phyloP scores from a whole-genome alignment of 176 grass and related monocot genomes.

The Oryza brachyantha region DNA sequence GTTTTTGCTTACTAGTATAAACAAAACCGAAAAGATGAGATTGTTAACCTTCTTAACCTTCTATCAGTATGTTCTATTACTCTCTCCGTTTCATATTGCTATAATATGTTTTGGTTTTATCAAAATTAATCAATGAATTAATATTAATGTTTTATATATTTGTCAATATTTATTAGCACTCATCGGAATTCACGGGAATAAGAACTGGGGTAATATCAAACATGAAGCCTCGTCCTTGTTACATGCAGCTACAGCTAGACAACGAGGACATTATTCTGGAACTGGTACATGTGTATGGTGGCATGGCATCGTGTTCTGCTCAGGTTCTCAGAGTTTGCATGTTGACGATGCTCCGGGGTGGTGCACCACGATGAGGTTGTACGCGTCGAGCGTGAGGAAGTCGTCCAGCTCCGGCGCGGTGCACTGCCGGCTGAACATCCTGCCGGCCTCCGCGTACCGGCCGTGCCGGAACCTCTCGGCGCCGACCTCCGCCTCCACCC shows the following conservation, averaged over 20 bases:
- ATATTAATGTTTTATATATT: too few species aligned
- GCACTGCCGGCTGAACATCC: constrained; percentile 75
- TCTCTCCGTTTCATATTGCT: too few species aligned
- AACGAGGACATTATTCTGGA: constrained; percentile 1
- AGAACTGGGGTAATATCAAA: background rate
- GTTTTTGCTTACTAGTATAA: too few species aligned
- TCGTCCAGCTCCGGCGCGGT: constrained; percentile 67
- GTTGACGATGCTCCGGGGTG: constrained; percentile 47
- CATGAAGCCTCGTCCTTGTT: background rate
- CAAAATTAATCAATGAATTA: too few species aligned
- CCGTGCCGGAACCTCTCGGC: constrained; percentile 47
- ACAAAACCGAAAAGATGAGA: too few species aligned
- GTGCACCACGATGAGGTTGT: constrained; percentile 68
- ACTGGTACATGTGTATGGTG: background rate
- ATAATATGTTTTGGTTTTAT: too few species aligned
- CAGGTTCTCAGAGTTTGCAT: constrained; percentile 48
- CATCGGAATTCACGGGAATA: too few species aligned
- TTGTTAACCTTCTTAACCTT: background rate
- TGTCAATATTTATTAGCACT: too few species aligned
- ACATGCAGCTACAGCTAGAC: background rate
- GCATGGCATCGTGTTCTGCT: background rate
- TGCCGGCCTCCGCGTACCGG: constrained; percentile 53
- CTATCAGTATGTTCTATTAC: too few species aligned
- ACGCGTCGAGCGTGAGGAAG: constrained; percentile 90
- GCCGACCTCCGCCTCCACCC: constrained; percentile 66